Conservation (phyloP, 129 eudicot genomes). For the Scalesia atractyloides region DNA sequence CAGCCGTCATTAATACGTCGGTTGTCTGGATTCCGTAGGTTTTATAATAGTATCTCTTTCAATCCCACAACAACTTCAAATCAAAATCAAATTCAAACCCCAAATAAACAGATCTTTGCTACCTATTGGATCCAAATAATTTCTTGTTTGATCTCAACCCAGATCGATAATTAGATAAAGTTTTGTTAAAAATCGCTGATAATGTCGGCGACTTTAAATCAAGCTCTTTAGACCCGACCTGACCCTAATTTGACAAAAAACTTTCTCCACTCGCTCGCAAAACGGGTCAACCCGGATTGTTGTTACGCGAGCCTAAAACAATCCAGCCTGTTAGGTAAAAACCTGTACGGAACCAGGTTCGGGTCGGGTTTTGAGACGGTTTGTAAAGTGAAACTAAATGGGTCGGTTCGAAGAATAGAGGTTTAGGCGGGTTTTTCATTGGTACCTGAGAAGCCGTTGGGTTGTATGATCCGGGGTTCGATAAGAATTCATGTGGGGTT, state of each 20-base stretch:
- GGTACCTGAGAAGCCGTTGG: constrained; percentile 89
- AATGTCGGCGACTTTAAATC: constrained; percentile 74
- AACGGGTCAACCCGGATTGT: constrained; percentile 33
- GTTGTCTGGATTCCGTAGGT: constrained; percentile 22
- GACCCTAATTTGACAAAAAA: constrained; percentile 16
- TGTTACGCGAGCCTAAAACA: constrained; percentile 31
- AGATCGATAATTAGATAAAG: constrained; percentile 16
- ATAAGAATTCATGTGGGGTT: constrained; percentile 97
- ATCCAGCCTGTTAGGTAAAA: constrained; percentile 42
- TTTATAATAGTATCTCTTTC: background rate
- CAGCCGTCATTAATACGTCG: constrained; percentile 15
- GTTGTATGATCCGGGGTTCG: constrained; percentile 75
- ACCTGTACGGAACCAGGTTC: constrained; percentile 39
- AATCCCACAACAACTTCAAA: background rate
- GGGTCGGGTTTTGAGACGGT: constrained; percentile 45
- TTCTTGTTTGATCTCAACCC: background rate
- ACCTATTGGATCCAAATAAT: background rate
- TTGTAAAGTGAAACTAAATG: constrained; percentile 53
- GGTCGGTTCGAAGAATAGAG: constrained; percentile 53
- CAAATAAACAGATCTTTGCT: constrained; percentile 4
- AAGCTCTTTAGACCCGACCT: constrained; percentile 40
- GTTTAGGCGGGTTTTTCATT: constrained; percentile 66
- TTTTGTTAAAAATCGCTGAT: background rate
- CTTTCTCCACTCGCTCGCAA: constrained; percentile 2
- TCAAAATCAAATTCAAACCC: background rate